Percentiles rank a stretch among this genome's conserved stretches.
phyloP scores from a whole-genome alignment of 2,329 filamentous ascomycete genomes.

The Diaporthe aspalathi region DNA sequence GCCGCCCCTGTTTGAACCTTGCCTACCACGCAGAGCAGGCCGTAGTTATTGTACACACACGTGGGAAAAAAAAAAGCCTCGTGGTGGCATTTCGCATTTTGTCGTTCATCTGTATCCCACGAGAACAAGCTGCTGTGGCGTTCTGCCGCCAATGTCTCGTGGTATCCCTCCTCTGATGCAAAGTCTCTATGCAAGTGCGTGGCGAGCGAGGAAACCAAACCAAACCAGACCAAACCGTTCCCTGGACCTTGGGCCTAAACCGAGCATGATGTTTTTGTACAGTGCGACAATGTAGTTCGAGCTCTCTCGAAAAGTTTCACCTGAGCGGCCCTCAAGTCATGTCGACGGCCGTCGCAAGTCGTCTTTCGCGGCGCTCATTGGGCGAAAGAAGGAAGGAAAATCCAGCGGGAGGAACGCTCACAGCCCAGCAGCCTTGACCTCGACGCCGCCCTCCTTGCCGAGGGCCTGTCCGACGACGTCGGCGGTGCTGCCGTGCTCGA shows the following conservation, averaged over 20 bases:
- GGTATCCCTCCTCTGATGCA: constrained; percentile 8
- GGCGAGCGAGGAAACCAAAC: background rate
- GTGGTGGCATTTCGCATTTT: background rate
- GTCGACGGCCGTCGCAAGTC: background rate
- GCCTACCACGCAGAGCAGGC: constrained; percentile 22
- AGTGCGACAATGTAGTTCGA: constrained; percentile 3
- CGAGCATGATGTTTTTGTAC: constrained; percentile 18
- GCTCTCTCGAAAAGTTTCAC: background rate
- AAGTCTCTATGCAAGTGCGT: background rate
- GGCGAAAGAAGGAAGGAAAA: background rate
- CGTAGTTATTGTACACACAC: constrained; percentile 27
- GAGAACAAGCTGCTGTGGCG: background rate
- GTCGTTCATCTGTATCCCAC: background rate
- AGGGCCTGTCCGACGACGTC: constrained; percentile 63
- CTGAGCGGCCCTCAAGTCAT: background rate
- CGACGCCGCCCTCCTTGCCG: constrained; percentile 58
- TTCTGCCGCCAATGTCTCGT: background rate
- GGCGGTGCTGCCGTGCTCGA: constrained; percentile 54
- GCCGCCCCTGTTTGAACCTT: constrained; percentile 5
- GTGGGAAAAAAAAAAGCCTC: background rate
- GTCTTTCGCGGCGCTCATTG: background rate
- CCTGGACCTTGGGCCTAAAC: background rate
- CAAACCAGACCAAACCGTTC: background rate
- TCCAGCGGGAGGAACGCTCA: constrained; percentile 48
- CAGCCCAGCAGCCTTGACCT: constrained; percentile 60